These are phyloP conservation scores for Diutina mesorugosa DNA, from an alignment of 1,139 yeast species.

Conservation along the genomic window DNA sequence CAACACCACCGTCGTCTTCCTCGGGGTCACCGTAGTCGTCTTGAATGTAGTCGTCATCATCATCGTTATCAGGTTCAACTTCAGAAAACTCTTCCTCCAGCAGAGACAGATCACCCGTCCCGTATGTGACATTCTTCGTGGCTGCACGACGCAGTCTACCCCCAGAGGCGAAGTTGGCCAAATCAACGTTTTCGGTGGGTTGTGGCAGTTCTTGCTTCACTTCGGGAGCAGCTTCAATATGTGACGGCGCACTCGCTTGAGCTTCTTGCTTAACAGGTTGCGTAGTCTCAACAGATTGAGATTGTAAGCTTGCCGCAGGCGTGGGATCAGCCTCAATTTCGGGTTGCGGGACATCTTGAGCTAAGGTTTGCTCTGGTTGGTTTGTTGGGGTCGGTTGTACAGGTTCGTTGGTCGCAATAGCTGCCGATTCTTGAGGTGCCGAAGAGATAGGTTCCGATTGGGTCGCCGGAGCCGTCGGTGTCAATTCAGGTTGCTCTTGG, in stretches of 20 bases:
- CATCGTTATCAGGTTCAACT: background rate
- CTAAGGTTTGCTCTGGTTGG: background rate
- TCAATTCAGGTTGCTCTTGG: background rate
- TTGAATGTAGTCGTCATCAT: constrained; percentile 1
- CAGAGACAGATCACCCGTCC: background rate
- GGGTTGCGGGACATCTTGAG: background rate
- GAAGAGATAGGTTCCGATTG: background rate
- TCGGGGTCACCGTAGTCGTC: constrained; percentile 12
- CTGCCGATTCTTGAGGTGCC: background rate
- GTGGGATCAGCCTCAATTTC: background rate
- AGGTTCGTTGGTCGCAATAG: no score
- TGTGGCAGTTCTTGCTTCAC: background rate
- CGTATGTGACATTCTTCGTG: background rate
- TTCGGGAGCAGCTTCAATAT: background rate
- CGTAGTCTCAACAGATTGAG: background rate
- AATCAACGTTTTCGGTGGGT: background rate
- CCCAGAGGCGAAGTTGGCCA: background rate
- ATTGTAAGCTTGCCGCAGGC: background rate
- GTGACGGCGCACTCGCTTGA: background rate
- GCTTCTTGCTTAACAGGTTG: no score
- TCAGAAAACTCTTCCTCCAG: constrained; percentile 1
- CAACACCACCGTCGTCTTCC: constrained; percentile 33
- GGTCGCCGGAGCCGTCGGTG: background rate
- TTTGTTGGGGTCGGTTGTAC: no score
- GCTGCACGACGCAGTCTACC: background rate